Evolutionary conservation across 208 protist species (phyloP).

Genomic region (Porcisia hertigi): DNA sequence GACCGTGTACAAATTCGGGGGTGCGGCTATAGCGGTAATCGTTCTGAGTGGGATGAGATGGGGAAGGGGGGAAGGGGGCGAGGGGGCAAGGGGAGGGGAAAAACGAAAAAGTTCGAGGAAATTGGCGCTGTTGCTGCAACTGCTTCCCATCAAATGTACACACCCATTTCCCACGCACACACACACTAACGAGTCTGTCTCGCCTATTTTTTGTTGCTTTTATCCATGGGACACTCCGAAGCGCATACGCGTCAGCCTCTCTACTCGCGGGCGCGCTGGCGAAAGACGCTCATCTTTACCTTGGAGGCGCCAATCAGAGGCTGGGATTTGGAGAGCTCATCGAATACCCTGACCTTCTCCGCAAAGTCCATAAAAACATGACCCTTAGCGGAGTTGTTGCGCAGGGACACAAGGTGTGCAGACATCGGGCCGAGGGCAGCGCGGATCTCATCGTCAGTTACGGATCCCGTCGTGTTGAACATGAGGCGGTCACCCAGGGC

Average conservation of each 20-base stretch:
- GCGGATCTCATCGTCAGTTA: constrained; percentile 85
- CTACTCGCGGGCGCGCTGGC: constrained; percentile 66
- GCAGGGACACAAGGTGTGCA: constrained; percentile 73
- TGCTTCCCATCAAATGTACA: neutral
- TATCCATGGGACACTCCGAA: too few species aligned
- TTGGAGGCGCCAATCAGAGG: constrained; percentile 50
- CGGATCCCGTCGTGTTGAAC: constrained; percentile 72
- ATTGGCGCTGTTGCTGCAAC: neutral
- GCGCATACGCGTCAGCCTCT: too few species aligned
- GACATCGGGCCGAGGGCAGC: constrained; percentile 57
- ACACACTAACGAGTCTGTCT: neutral
- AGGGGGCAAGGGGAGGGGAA: neutral
- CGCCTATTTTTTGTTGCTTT: neutral
- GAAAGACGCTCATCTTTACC: constrained; percentile 73
- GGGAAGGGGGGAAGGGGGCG: too few species aligned
- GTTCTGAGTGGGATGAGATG: neutral
- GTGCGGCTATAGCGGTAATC: neutral
- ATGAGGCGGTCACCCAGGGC: constrained; percentile 80
- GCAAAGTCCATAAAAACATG: constrained; percentile 89
- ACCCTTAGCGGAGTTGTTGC: constrained; percentile 78
- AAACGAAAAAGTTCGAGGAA: neutral
- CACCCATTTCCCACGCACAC: neutral
- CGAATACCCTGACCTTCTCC: constrained; percentile 57
- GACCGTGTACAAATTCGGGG: too few species aligned
- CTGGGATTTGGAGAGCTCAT: constrained; percentile 50